phyloP scores from a whole-genome alignment of 331 rosid genomes.

The Spiraea crenata region DNA sequence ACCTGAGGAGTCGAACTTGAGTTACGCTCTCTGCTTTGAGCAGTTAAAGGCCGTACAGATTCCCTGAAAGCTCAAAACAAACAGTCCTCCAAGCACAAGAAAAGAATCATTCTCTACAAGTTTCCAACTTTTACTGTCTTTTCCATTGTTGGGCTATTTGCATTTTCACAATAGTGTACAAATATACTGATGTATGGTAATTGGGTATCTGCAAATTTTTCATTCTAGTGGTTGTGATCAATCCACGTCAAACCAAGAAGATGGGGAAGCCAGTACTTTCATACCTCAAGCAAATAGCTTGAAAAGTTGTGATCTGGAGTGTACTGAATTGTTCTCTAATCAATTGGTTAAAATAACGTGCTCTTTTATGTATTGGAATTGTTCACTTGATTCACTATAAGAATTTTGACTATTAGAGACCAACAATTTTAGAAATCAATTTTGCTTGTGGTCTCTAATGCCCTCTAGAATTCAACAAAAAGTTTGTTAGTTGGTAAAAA shows the following conservation, averaged over 20 bases:
- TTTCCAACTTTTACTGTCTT: neutral
- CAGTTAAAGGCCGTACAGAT: neutral
- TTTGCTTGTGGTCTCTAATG: too few relatives aligned
- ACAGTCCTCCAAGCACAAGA: conserved; percentile 6
- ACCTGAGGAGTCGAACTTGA: conserved; percentile 20
- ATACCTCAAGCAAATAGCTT: too few relatives aligned
- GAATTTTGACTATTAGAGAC: too few relatives aligned
- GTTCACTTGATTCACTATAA: too few relatives aligned
- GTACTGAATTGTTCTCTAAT: neutral
- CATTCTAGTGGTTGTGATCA: conserved; percentile 4
- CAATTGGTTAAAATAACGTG: too few relatives aligned
- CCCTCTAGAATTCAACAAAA: too few relatives aligned
- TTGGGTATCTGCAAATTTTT: neutral
- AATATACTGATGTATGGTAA: neutral
- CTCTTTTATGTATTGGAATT: too few relatives aligned
- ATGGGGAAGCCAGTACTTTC: neutral
- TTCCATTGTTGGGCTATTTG: neutral
- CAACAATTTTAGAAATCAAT: too few relatives aligned
- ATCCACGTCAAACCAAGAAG: neutral
- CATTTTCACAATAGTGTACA: neutral
- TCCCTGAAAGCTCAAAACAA: neutral
- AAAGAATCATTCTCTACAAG: neutral
- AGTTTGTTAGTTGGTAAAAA: too few relatives aligned
- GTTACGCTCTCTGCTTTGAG: neutral
- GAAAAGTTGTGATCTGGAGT: neutral